Conservation (phyloP, 2,329 filamentous ascomycete genomes). For the Stagonosporopsis tanaceti region DNA sequence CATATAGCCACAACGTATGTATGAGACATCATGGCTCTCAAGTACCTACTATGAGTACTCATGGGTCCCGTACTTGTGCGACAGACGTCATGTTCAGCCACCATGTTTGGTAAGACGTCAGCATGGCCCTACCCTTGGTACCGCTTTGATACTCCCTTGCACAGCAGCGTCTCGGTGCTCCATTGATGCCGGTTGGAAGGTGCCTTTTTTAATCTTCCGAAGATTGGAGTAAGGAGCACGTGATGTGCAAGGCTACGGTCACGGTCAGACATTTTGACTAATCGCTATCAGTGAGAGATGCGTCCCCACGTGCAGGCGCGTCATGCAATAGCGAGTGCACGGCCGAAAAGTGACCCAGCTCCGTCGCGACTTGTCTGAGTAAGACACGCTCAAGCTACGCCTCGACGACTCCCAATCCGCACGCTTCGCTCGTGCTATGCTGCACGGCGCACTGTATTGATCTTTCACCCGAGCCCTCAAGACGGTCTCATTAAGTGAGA, state of each 20-base stretch:
- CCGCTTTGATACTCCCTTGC: neutral
- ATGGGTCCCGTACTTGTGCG: neutral
- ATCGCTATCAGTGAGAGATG: neutral
- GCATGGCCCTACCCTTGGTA: neutral
- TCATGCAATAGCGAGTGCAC: conserved; percentile 11
- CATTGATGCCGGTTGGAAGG: neutral
- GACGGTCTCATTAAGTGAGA: neutral
- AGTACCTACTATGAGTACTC: neutral
- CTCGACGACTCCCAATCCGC: neutral
- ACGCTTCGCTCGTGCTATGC: neutral
- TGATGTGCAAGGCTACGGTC: neutral
- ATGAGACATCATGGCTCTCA: neutral
- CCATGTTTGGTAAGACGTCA: neutral
- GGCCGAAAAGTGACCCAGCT: conserved; percentile 1
- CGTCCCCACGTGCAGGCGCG: conserved; percentile 12
- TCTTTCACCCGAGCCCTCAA: neutral
- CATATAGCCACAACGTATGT: neutral
- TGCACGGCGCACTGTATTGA: neutral
- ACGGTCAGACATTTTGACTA: neutral
- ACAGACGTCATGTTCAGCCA: neutral
- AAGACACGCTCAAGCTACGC: neutral
- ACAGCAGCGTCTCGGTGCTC: neutral
- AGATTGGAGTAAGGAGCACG: neutral
- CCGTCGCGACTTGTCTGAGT: conserved; percentile 6
- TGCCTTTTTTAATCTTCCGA: neutral